Evolutionary conservation across 352 stramenopile genomes (phyloP), one percentile per base, ranked within the genome.

Genomic region (Peronospora belbahrii): DNA sequence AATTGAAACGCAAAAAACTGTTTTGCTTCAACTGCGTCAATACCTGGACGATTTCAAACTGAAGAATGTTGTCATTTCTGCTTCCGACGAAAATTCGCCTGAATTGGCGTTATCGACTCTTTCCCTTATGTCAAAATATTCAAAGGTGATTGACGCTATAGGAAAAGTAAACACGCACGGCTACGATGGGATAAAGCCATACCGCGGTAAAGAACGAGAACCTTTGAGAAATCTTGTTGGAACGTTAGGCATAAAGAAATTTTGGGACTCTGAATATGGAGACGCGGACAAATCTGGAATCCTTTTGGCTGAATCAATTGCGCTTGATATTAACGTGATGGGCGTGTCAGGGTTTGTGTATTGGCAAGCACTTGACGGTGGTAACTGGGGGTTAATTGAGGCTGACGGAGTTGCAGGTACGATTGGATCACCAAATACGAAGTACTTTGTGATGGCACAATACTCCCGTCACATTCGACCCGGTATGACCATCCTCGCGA

Each of bases 251-350:
- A 84, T n/a, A n/a, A n/a, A 74, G 42, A 63, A 48, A 18, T 43
- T 84, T 0, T 84, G 72, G 69, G 69, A 84, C 42, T 84, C 72
- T 0, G 72, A 84, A 39, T 75, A 84, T 38, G 69, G 69, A 6
- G 72, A 84, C 31, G 57, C 42, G 7, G 72, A 84, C 24, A 66
- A 30, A 2, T 62, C 60, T 6, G 72, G 69, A 17, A 35, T 81
- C 4, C 74, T 42, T 25, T 51, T 84, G 47, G 72, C 64, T 14
- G 63, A 81, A 50, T 69, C 64, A 0, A 63, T 84, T 37, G 58
- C 56, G 0, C 57, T 74, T 10, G 65, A 84, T 27, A 70, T 84
- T 30, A 84, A 84, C 37, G 54, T 78, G 40, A 71, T 81, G 56
- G 58, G 65, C 7, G 67, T 77, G 18, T 71, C 61, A 8, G 72